Percentiles rank a stretch among this genome's conserved stretches.
Evolutionary conservation across 176 grass and related monocot species (phyloP).

Genomic region (Zoysia pacifica): DNA sequence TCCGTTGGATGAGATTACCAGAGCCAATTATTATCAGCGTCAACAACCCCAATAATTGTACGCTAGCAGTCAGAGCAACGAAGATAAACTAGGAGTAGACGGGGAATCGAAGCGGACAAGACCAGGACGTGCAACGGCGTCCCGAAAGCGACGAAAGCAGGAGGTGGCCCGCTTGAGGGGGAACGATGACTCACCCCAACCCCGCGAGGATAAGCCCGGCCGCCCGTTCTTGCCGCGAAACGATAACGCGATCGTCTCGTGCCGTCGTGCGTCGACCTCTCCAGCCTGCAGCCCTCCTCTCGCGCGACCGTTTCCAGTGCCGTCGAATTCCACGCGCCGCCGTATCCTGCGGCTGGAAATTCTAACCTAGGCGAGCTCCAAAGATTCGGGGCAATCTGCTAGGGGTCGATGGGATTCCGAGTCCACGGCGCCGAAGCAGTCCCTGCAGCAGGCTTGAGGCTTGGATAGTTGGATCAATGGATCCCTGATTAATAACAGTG

Average conservation of each 20-base stretch:
- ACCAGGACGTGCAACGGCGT: background rate
- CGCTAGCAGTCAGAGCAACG: background rate
- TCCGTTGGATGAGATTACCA: too few species aligned
- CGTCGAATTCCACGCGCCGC: background rate
- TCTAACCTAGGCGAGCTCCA: background rate
- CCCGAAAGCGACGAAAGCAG: slow-evolving; percentile 31
- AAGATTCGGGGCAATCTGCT: too few species aligned
- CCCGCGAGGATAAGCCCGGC: slow-evolving; percentile 34
- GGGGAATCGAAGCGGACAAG: slow-evolving; percentile 9
- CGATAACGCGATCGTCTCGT: slow-evolving; percentile 24
- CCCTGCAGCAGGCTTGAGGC: too few species aligned
- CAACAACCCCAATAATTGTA: slow-evolving; percentile 4
- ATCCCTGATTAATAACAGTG: too few species aligned
- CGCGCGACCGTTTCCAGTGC: background rate
- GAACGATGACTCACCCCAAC: slow-evolving; percentile 36
- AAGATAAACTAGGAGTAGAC: background rate
- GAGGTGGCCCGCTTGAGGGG: slow-evolving; percentile 9
- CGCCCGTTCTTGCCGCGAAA: slow-evolving; percentile 20
- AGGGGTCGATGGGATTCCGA: too few species aligned
- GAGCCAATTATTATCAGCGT: background rate
- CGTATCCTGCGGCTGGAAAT: background rate
- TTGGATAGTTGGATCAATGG: too few species aligned
- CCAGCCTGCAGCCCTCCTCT: background rate
- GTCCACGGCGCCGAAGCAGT: too few species aligned
- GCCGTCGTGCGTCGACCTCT: background rate